Evolutionary conservation across 2,329 filamentous ascomycete species (phyloP), one percentile per base, ranked within the genome.

Genomic region (Tolypocladium ovalisporum): DNA sequence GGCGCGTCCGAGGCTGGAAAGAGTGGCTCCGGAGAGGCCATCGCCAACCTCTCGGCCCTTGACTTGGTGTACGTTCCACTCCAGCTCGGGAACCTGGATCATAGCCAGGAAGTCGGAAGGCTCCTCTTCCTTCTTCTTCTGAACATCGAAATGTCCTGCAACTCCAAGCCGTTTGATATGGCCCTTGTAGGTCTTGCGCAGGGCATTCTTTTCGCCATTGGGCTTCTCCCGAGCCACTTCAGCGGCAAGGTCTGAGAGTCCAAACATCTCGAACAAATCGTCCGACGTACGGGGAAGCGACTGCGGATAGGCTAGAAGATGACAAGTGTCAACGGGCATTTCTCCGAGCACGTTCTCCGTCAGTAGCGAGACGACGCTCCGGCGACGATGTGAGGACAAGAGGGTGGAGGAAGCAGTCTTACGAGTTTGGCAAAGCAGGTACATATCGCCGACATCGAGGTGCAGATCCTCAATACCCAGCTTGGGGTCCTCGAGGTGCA

Each of bases 151-250:
- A 59, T 83, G 79, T 12, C 84, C 84, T 56, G 78, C 79, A 32
- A 87, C 75, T 39, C 81, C 82, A 36, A 86, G 72, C 52, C 78
- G 79, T 74, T 86, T 86, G 68, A 87, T 83, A 62, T 86, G 82
- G 55, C 83, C 83, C 70, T 87, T 87, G 74, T 86, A 87, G 19
- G 83, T 86, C 68, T 86, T 86, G 32, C 84, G 79, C 54, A 87
- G 74, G 61, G 80, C 81, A 65, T 86, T 86, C 75, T 86, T 86
- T 68, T 85, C 81, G 62, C 84, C 84, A 67, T 84, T 84, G 17
- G 83, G 81, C 66, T 84, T 81, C 56, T 80, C 80, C 60, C 84
- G 79, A 60, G 84, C 84, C 44, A 86, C 82, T 62, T 84, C 80
- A 58, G 79, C 77, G 58, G 84, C 83, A 57, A 87, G 76, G 55